Conservation (phyloP, 2,329 filamentous ascomycete genomes). For the Botryotinia globosa region DNA sequence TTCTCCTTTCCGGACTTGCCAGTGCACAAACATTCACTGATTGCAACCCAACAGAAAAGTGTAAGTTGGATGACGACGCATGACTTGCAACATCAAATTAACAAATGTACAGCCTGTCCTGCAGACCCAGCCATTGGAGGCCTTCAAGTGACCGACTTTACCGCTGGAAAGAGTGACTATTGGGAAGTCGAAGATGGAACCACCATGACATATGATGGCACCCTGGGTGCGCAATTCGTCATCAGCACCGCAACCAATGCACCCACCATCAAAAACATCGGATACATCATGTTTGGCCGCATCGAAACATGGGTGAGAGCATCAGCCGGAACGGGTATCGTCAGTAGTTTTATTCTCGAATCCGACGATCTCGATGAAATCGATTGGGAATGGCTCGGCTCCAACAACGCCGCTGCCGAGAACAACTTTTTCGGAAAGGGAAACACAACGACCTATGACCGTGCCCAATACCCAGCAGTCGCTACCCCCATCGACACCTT, state of each 20-base stretch:
- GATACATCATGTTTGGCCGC: constrained; percentile 54
- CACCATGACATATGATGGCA: constrained; percentile 40
- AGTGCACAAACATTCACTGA: constrained; percentile 22
- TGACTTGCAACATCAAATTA: constrained; percentile 20
- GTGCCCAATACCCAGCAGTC: constrained; percentile 43
- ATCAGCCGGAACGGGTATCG: constrained; percentile 48
- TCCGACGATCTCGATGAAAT: constrained; percentile 53
- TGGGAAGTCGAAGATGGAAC: constrained; percentile 56
- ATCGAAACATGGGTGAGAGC: constrained; percentile 48
- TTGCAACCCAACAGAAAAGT: constrained; percentile 20
- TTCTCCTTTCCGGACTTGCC: constrained; percentile 21
- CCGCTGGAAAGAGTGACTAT: constrained; percentile 43
- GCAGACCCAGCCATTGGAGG: constrained; percentile 44
- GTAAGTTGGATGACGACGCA: constrained; percentile 10
- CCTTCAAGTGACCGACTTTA: constrained; percentile 45
- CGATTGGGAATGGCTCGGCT: constrained; percentile 47
- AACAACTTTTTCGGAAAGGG: constrained; percentile 56
- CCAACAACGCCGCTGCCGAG: constrained; percentile 40
- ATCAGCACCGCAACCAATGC: constrained; percentile 48
- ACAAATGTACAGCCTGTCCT: constrained; percentile 39
- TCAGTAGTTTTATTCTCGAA: constrained; percentile 50
- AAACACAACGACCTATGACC: constrained; percentile 50
- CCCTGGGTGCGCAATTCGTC: constrained; percentile 49
- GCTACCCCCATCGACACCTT: constrained; percentile 40
- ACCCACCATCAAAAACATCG: constrained; percentile 45